Evolutionary conservation across 2,329 filamentous ascomycete genomes (phyloP).

Genomic region (Monosporascus sp.): DNA sequence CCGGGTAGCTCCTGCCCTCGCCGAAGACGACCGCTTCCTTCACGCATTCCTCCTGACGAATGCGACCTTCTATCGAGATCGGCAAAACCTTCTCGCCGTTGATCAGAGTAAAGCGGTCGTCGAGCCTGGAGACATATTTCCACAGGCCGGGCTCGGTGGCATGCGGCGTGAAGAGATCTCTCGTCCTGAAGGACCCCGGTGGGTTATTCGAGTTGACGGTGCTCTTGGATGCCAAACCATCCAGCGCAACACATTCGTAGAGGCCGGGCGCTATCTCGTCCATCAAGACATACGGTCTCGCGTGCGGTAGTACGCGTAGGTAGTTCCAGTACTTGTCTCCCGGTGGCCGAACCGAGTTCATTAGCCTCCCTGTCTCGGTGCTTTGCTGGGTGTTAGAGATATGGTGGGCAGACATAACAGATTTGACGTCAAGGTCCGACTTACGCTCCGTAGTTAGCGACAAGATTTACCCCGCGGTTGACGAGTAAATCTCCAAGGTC

Average conservation of each 20-base stretch:
- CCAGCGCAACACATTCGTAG: constrained; percentile 27
- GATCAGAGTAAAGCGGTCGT: constrained; percentile 38
- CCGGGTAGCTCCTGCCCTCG: constrained; percentile 44
- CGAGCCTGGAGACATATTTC: constrained; percentile 40
- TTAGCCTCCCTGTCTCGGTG: constrained; percentile 52
- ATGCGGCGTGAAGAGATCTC: constrained; percentile 38
- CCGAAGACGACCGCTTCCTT: constrained; percentile 55
- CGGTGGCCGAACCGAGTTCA: constrained; percentile 46
- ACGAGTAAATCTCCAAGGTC: constrained; percentile 45
- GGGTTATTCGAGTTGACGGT: constrained; percentile 36
- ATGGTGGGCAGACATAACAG: not conserved
- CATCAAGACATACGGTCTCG: constrained; percentile 35
- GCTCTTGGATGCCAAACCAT: constrained; percentile 26
- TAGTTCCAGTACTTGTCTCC: constrained; percentile 53
- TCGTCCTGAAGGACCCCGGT: constrained; percentile 37
- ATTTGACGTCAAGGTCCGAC: constrained; percentile 9
- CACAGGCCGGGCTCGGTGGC: constrained; percentile 34
- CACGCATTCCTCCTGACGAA: constrained; percentile 46
- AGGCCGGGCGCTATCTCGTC: constrained; percentile 25
- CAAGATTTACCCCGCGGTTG: constrained; percentile 41
- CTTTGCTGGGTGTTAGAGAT: constrained; percentile 19
- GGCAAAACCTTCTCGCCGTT: constrained; percentile 46
- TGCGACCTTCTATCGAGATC: constrained; percentile 43
- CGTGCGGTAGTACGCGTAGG: constrained; percentile 33
- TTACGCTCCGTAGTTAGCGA: constrained; percentile 44